phyloP scores from a whole-genome alignment of 768 basidiomycete genomes.

The Trametes cinnabarina region DNA sequence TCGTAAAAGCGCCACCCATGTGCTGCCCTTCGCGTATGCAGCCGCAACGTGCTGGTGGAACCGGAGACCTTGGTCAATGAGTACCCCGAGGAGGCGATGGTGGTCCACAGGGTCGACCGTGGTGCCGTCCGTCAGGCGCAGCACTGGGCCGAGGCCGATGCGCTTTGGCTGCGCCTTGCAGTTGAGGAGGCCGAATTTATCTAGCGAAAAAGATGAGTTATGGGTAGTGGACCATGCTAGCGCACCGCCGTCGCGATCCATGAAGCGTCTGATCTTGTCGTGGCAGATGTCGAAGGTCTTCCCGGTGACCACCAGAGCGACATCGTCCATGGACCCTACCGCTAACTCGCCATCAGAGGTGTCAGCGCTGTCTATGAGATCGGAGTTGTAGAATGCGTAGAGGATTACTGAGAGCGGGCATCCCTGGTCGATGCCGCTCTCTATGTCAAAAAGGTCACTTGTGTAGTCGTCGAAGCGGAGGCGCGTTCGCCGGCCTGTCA shows the following conservation, averaged over 20 bases:
- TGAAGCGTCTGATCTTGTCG: not conserved
- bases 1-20: conserved; percentile 19
- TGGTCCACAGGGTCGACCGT: not conserved
- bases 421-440: too few relatives aligned
- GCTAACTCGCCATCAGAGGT: conserved; percentile 15
- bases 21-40: conserved; percentile 25
- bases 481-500: conserved; percentile 17
- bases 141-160: not conserved
- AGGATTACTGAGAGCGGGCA: conserved; percentile 31
- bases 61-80: conserved; percentile 30
- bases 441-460: too few relatives aligned
- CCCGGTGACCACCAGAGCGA: not conserved
- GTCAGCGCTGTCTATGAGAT: conserved; percentile 15
- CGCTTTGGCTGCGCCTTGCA: too few relatives aligned
- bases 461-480: too few relatives aligned
- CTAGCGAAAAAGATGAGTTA: conserved; percentile 25
- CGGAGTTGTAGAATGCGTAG: conserved; percentile 35
- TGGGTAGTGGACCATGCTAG: conserved; percentile 30
- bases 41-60: conserved; percentile 24
- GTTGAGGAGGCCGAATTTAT: too few relatives aligned
- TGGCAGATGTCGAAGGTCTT: conserved; percentile 5
- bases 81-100: conserved; percentile 33
- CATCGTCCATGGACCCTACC: conserved; percentile 21
- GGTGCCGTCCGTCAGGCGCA: conserved; percentile 13
- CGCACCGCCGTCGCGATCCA: conserved; percentile 21